Evolutionary conservation across 139 green algal species (phyloP).

Genomic region (Coelastrella sp.): DNA sequence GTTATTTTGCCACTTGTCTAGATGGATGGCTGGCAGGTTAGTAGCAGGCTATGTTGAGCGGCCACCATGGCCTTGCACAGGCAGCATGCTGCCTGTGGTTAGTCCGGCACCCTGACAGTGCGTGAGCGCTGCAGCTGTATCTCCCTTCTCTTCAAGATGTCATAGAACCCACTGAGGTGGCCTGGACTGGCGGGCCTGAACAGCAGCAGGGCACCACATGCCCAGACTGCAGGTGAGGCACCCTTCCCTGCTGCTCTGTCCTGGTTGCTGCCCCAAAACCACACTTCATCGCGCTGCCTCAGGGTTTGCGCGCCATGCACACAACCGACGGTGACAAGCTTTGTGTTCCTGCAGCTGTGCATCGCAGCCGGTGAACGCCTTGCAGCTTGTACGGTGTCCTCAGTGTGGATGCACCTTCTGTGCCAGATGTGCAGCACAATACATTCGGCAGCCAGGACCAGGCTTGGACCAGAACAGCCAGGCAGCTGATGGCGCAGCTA

Average conservation of each 20-base stretch:
- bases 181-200: background rate
- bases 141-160: background rate
- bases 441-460: slow-evolving; percentile 7
- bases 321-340: too few species aligned
- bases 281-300: background rate
- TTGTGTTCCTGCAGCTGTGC: background rate
- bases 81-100: too few species aligned
- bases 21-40: too few species aligned
- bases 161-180: background rate
- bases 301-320: too few species aligned
- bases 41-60: too few species aligned
- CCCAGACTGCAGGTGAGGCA: slow-evolving; percentile 35
- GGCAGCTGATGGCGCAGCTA: background rate
- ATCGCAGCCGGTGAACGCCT: background rate
- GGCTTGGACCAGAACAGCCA: background rate
- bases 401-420: slow-evolving; percentile 21
- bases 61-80: too few species aligned
- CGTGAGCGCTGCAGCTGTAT: background rate
- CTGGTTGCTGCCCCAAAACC: background rate
- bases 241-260: too few species aligned
- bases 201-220: background rate
- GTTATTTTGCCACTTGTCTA: too few species aligned
- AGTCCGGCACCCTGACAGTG: too few species aligned
- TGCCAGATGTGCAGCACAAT: background rate
- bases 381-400: background rate